Conservation (phyloP, 164 flowering plant genomes). For the Saururus chinensis region DNA sequence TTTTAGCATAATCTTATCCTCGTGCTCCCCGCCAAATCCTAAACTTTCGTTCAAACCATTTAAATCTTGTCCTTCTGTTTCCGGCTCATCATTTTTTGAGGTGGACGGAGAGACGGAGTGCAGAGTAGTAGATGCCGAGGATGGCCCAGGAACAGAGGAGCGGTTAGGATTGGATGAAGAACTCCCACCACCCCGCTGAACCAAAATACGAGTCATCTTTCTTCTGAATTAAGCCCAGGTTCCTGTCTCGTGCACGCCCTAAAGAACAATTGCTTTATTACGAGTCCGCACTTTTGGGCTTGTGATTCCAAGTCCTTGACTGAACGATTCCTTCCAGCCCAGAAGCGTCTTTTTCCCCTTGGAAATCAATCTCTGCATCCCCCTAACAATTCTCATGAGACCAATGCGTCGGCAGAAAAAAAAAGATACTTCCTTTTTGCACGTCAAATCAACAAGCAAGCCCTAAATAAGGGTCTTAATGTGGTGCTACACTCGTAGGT, state of each 20-base stretch:
- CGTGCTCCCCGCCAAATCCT: slow-evolving; percentile 27
- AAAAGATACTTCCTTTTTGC: slow-evolving; percentile 23
- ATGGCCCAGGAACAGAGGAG: slow-evolving; percentile 32
- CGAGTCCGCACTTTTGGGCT: slow-evolving; percentile 77
- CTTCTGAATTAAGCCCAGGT: slow-evolving; percentile 1
- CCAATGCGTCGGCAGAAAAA: slow-evolving; percentile 32
- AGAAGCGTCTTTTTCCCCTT: slow-evolving; percentile 34
- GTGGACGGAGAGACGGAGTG: slow-evolving; percentile 11
- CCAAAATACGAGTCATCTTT: slow-evolving; percentile 80
- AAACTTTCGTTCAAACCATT: slow-evolving; percentile 23
- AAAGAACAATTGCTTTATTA: slow-evolving; percentile 31
- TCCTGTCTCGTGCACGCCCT: slow-evolving; percentile 11
- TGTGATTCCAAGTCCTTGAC: slow-evolving; percentile 61
- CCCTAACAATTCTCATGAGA: slow-evolving; percentile 98
- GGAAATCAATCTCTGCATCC: slow-evolving; percentile 81
- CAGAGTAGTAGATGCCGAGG: slow-evolving; percentile 34
- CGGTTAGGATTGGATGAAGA: slow-evolving; percentile 64
- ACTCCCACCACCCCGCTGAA: slow-evolving; percentile 67
- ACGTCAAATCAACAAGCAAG: slow-evolving; percentile 13
- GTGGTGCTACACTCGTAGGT: neutral
- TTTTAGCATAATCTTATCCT: slow-evolving; percentile 18
- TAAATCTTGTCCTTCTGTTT: slow-evolving; percentile 37
- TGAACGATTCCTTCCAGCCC: slow-evolving; percentile 51
- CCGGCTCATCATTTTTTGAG: slow-evolving; percentile 46
- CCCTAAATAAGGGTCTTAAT: slow-evolving; percentile 1